These are phyloP conservation scores for Hygrocybe coccinea DNA, from an alignment of 768 basidiomycete genomes.

Conservation along the genomic window DNA sequence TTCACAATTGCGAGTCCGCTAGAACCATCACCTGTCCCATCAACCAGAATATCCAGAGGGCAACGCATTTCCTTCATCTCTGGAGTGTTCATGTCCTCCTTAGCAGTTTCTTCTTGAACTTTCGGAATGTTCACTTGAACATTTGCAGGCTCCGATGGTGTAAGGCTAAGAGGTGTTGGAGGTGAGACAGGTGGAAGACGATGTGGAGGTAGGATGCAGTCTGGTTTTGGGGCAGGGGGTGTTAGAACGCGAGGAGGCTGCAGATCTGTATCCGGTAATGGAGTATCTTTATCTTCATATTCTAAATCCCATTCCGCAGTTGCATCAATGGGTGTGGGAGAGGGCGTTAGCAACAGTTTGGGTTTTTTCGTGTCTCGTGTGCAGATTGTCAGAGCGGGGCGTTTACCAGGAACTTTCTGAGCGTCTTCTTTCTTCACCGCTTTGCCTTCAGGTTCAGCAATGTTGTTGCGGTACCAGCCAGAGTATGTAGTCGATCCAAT, in stretches of 20 bases:
- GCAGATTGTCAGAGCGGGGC: background rate
- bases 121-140: background rate
- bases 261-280: too few relatives aligned
- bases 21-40: background rate
- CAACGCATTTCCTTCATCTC: background rate
- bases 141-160: background rate
- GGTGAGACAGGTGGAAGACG: background rate
- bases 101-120: too few relatives aligned
- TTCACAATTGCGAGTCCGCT: background rate
- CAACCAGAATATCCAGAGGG: background rate
- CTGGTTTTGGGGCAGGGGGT: too few relatives aligned
- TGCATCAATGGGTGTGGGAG: too few relatives aligned
- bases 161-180: background rate
- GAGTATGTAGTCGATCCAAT: slow-evolving; percentile 4
- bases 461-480: background rate
- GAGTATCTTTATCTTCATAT: too few relatives aligned
- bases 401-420: background rate
- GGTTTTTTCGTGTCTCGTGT: background rate
- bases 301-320: too few relatives aligned
- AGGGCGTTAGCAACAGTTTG: background rate
- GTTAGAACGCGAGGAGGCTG: background rate
- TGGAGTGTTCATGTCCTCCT: background rate
- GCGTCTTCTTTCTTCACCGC: background rate
- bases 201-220: background rate
- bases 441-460: background rate